Conservation (phyloP, 257 asterid genomes). For the Salvia rosmarinus region DNA sequence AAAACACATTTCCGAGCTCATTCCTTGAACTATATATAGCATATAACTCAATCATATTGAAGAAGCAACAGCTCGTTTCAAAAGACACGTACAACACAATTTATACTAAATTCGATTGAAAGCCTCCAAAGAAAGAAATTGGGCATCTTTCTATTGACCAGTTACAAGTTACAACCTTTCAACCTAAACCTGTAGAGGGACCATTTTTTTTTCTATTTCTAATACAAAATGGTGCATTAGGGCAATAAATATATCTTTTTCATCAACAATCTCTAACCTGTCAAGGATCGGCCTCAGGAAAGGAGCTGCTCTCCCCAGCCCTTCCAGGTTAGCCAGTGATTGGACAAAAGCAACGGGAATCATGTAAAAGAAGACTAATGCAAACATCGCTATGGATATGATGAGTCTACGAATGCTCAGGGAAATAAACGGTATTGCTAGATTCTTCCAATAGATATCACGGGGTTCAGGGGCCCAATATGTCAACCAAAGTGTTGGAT, state of each 20-base stretch:
- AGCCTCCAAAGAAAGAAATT: neutral
- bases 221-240: neutral
- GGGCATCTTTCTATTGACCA: neutral
- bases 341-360: constrained; percentile 96
- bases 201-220: neutral
- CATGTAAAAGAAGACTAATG: constrained; percentile 90
- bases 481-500: constrained; percentile 88
- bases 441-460: constrained; percentile 92
- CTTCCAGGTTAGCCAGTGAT: constrained; percentile 95
- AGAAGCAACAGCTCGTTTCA: neutral
- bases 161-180: neutral
- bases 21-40: neutral
- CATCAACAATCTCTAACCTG: constrained; percentile 54
- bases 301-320: constrained; percentile 83
- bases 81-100: neutral
- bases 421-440: constrained; percentile 81
- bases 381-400: constrained; percentile 65
- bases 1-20: neutral
- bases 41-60: neutral
- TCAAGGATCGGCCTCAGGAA: constrained; percentile 79
- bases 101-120: neutral
- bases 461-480: constrained; percentile 97
- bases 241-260: neutral
- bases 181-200: neutral
- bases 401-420: constrained; percentile 68